Evolutionary conservation across 1,284 basidiomycete genomes (phyloP).

Genomic region (Tilletia setariae): DNA sequence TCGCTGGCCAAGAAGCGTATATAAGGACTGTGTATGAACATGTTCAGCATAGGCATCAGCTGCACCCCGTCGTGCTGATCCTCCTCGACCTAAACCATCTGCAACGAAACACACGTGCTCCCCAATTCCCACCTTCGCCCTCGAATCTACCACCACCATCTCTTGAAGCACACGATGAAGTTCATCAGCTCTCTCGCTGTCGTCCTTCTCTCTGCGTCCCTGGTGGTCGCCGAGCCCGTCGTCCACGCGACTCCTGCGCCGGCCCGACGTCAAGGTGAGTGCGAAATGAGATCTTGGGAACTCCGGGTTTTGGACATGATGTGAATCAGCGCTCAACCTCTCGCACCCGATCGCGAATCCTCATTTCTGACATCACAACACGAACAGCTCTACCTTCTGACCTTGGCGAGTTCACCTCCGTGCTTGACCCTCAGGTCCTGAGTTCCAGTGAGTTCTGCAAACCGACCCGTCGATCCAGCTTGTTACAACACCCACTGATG

Average conservation of each 20-base stretch:
- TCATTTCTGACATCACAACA: neutral
- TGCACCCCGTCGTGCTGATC: too few relatives aligned
- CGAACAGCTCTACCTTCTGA: conserved; percentile 9
- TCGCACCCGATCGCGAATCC: neutral
- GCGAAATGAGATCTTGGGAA: neutral
- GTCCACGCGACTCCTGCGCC: neutral
- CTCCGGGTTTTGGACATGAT: neutral
- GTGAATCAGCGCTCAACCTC: neutral
- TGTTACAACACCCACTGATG: neutral
- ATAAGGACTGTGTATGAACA: too few relatives aligned
- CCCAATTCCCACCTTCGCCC: too few relatives aligned
- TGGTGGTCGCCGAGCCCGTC: conserved; percentile 1
- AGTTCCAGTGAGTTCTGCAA: neutral
- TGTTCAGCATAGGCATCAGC: too few relatives aligned
- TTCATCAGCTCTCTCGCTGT: conserved; percentile 1
- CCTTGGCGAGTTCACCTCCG: neutral
- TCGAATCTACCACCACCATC: neutral
- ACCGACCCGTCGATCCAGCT: neutral
- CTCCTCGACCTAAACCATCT: too few relatives aligned
- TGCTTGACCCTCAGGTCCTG: neutral
- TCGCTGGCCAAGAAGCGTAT: too few relatives aligned
- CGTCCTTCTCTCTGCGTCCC: neutral
- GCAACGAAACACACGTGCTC: too few relatives aligned
- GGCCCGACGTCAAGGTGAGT: conserved; percentile 6
- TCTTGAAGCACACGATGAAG: neutral